phyloP scores from a whole-genome alignment of 2,329 filamentous ascomycete genomes.

The Chrysosporium queenslandicum region DNA sequence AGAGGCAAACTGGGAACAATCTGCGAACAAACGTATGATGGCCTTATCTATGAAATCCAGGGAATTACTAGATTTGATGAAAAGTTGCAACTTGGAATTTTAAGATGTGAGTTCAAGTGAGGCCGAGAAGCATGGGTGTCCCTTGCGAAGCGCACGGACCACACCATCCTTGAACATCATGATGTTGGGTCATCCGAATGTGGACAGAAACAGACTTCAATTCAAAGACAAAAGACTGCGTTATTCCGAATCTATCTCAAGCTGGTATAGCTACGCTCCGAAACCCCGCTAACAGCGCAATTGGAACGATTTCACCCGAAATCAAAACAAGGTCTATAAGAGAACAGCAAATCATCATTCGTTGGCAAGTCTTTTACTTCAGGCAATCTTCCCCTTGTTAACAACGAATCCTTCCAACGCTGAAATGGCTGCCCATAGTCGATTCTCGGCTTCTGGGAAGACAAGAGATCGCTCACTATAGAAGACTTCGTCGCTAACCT shows the following conservation, averaged over 20 bases:
- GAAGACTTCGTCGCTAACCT: conserved; percentile 91
- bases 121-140: neutral
- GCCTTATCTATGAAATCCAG: too few relatives aligned
- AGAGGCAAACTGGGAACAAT: neutral
- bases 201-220: neutral
- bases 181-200: neutral
- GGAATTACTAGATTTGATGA: too few relatives aligned
- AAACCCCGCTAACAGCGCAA: conserved; percentile 7
- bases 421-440: conserved; percentile 82
- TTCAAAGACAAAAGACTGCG: neutral
- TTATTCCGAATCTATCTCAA: neutral
- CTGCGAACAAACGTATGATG: too few relatives aligned
- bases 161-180: neutral
- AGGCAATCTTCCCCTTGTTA: conserved; percentile 71
- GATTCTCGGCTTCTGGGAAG: conserved; percentile 89
- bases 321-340: neutral
- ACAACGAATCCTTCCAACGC: conserved; percentile 82
- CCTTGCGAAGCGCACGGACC: conserved; percentile 1
- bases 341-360: neutral
- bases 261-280: neutral
- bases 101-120: neutral
- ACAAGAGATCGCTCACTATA: conserved; percentile 78
- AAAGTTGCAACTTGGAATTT: too few relatives aligned
- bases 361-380: neutral
- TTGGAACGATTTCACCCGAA: neutral